Evolutionary conservation across 78 protist species (phyloP), one percentile per base, ranked within the genome.

Genomic region (Chrysochromulina parva): DNA sequence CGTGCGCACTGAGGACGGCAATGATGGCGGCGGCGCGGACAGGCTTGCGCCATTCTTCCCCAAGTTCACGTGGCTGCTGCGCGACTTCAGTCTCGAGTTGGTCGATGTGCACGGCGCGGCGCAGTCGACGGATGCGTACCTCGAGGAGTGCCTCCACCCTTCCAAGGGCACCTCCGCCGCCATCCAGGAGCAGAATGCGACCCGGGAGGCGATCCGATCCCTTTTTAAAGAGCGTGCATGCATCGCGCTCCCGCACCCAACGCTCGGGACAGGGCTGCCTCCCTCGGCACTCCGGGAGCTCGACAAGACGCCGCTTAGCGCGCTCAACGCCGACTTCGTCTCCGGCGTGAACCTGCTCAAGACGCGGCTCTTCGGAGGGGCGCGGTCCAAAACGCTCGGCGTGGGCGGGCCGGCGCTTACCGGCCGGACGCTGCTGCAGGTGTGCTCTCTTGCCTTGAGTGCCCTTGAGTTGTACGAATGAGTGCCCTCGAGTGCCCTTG

Each of bases 81-180:
- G 94, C 73, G 94, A 92, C 89, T 88, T 92, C 74, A 54, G 58
- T 1, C 48, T 92, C 71, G 71, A 74, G 78, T 59, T 90, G 28
- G 4, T 9, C 10, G 53, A 81, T 47, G 65, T 24, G 19, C 50
- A 48, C 19, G 80, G 71, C 14, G 3, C 3, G 10, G 2, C 6
- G 65, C 11, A n/a, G 3, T 16, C 9, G n/a, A 20, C 9, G 24
- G 28, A 10, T 9, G 71, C 16, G 24, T 65, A 65, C 24, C 16
- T 65, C 9, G 71, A 65, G 26, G 17, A 65, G 28, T 28, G 80
- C 54, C 88, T 90, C 26, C 26, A 28, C 53, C 62, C 17, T 3
- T 7, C 52, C 53, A 20, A 16, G 9, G 26, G 87, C 14, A 53
- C 71, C 58, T 1, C 26, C n/a, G 1, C 47, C n/a, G 74, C 62